Percentiles rank a stretch among this genome's conserved stretches.
Conservation (phyloP, 2,329 filamentous ascomycete species). For the Camillea tinctor region DNA sequence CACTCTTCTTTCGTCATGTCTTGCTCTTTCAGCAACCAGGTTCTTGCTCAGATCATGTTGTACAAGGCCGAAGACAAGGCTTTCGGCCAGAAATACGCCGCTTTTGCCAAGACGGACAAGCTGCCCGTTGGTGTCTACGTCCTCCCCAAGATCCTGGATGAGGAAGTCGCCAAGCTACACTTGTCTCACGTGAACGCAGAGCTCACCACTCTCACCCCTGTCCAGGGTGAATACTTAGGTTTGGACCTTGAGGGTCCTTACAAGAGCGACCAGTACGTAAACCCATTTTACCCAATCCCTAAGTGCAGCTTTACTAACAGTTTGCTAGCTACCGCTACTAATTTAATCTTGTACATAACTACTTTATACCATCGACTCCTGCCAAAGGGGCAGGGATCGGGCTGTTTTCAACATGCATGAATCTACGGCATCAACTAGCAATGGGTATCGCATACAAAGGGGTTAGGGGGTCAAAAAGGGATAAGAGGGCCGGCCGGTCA, state of each 20-base stretch:
- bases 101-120: conserved; percentile 91
- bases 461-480: conserved; percentile 29
- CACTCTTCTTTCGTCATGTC: conserved; percentile 99
- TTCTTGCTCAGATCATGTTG: conserved; percentile 97
- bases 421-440: conserved; percentile 32
- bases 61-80: conserved; percentile 88
- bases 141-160: conserved; percentile 97
- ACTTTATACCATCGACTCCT: conserved; percentile 7
- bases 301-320: conserved; percentile 28
- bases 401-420: conserved; percentile 34
- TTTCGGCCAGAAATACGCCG: conserved; percentile 91
- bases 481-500: conserved; percentile 32
- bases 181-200: conserved; percentile 91
- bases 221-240: conserved; percentile 94
- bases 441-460: conserved; percentile 22
- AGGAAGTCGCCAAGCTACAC: conserved; percentile 96
- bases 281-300: not conserved
- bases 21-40: conserved; percentile 99
- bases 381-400: conserved; percentile 12
- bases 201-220: conserved; percentile 78
- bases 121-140: conserved; percentile 92
- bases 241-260: conserved; percentile 83
- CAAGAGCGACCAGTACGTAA: conserved; percentile 86
- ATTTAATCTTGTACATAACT: conserved; percentile 35
- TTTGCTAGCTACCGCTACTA: conserved; percentile 64